Evolutionary conservation across 1,139 yeast species (phyloP), one percentile per base, ranked within the genome.

Genomic region (Debaryomyces fabryi): DNA sequence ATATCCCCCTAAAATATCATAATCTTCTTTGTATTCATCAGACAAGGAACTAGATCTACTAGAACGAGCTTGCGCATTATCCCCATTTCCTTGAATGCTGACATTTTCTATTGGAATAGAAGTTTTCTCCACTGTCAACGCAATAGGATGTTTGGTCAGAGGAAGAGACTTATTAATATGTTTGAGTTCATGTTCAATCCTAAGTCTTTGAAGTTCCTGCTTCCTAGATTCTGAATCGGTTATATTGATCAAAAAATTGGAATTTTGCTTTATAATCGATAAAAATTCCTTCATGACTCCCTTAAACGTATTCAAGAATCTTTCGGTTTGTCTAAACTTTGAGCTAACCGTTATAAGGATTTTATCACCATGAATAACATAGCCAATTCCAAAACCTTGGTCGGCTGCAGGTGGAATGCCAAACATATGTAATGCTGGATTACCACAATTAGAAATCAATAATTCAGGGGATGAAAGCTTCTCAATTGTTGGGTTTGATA

Each of bases 401-500:
- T 87, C 83, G 21, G 78, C 74, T 0, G 90, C 88, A 1, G 93
- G 95, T 0, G 92, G 85, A 25, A 87, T 79, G 6, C 93, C 93
- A 70, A 87, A 87, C 15, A 84, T 69, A 42, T 80, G 79, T 54
- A 87, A 75, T 0, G 93, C 90, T 10, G 90, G 87, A 59, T 86
- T 87, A 16, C 95, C 95, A 69, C 95, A 87, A 61, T 87, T 87
- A 23, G 76, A 68, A 39, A 76, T 70, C 45, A 76, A 63, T 27
- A 76, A 55, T 49, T 75, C 80, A 0, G 80, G 79, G 15, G 70
- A 63, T 41, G 74, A 66, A 39, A 81, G 63, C 50, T 62, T 65
- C 27, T 73, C 76, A 42, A 76, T 63, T 13, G 71, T 80, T 71
- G 61, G 90, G 76, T 52, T 96, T 72, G 61, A 90, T 74, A 64